Evolutionary conservation across 345 rosid species (phyloP), one percentile per base, ranked within the genome.

Genomic region (Acer campestre): DNA sequence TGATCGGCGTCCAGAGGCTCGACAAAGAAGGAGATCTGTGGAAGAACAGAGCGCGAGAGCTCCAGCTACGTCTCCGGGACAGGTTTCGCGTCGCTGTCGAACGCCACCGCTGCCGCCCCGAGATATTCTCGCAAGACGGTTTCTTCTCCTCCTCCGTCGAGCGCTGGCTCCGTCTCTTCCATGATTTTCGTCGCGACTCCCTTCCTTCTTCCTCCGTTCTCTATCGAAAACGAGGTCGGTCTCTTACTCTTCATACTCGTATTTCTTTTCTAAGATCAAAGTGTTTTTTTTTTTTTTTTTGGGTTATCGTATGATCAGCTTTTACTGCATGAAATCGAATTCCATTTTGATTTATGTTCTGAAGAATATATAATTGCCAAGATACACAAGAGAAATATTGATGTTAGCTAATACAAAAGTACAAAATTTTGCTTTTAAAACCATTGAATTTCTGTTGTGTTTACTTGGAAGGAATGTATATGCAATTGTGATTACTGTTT

Each of bases 21-120:
- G 99, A 92, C 22, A 75, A 88, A 46, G 75, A 89, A 46, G 88
- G 88, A 63, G 98, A 93, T 83, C 88, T 90, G 23, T 95, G 98
- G 97, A 94, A 90, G 91, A 86, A 83, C 82, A 92, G 82, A 49
- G 94, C 91, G 0, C 82, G 90, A 5, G 77, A 82, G 10, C 80
- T 96, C 7, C 97, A 92, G 83, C 90, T 89, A 78, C 90, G 83
- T 40, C 88, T 96, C 79, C 82, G 92, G 59, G 91, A 92, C 51
- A 94, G 96, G 20, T 90, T 96, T 77, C 83, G 97, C 29, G 87
- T 95, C 69, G 97, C 90, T 16, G 98, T 92, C 14, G 97, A 91
- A 48, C 85, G 82, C 68, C 84, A 80, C 23, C 85, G 79, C 64
- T 85, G 86, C 10, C 29, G 63, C 0, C 81, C 87, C 18, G 77